phyloP scores from a whole-genome alignment of 331 rosid species.

The Spiraea crenata region DNA sequence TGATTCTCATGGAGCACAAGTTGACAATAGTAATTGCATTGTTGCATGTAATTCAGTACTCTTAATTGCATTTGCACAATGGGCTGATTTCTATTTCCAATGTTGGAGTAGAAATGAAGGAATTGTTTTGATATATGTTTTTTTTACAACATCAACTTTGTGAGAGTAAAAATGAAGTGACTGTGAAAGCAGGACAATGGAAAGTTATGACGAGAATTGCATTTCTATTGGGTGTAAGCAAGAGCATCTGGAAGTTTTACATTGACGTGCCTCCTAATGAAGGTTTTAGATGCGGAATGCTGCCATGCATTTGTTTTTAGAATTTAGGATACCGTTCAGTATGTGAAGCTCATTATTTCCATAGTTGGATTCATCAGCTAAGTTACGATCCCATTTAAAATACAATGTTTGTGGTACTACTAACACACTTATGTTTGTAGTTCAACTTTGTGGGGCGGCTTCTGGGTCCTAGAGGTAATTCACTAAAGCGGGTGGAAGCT shows the following conservation, averaged over 20 bases:
- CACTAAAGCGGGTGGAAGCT: too few relatives aligned
- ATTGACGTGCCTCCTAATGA: too few relatives aligned
- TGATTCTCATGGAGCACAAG: not conserved
- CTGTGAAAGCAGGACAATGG: not conserved
- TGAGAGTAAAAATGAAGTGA: not conserved
- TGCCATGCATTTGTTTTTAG: too few relatives aligned
- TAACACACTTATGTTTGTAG: too few relatives aligned
- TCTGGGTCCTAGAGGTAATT: too few relatives aligned
- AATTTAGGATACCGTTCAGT: too few relatives aligned
- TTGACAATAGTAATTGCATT: not conserved
- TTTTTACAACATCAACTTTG: not conserved
- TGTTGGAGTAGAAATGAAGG: not conserved
- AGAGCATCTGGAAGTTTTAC: not conserved
- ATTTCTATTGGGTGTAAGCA: not conserved
- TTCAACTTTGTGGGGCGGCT: too few relatives aligned
- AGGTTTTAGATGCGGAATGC: too few relatives aligned
- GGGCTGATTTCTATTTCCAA: not conserved
- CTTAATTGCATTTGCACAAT: not conserved
- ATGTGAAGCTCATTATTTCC: too few relatives aligned
- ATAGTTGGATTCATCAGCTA: too few relatives aligned
- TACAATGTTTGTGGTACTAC: too few relatives aligned
- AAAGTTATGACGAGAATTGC: not conserved
- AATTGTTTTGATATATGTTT: not conserved
- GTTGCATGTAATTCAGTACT: not conserved
- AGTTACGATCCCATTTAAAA: too few relatives aligned